These are phyloP conservation scores for Sporothrix pseudoabietina DNA, from an alignment of 2,329 filamentous ascomycete species.

Conservation along the genomic window DNA sequence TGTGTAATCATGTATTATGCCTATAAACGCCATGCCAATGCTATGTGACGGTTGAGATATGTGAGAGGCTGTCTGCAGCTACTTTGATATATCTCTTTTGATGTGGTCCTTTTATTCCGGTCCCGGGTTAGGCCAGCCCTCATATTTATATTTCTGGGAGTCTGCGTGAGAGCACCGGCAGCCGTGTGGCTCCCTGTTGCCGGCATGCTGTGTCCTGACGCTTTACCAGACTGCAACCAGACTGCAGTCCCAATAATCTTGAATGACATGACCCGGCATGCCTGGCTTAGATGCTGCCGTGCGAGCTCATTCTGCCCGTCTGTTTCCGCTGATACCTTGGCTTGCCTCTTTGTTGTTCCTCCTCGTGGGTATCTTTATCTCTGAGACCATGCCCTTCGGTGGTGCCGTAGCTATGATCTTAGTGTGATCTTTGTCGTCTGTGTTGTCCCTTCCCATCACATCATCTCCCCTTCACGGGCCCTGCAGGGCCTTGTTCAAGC, in stretches of 20 bases:
- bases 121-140: too few relatives aligned
- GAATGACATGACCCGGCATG: not conserved
- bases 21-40: not conserved
- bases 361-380: conserved; percentile 24
- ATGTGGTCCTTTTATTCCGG: not conserved
- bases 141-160: too few relatives aligned
- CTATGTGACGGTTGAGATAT: not conserved
- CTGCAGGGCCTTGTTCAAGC: conserved; percentile 51
- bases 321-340: conserved; percentile 18
- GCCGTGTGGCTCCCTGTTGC: too few relatives aligned
- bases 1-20: not conserved
- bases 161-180: too few relatives aligned
- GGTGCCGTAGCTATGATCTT: not conserved
- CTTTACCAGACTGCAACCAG: too few relatives aligned
- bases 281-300: not conserved
- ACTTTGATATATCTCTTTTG: not conserved
- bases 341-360: conserved; percentile 20
- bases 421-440: not conserved
- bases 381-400: not conserved
- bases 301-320: not conserved
- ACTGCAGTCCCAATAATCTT: too few relatives aligned
- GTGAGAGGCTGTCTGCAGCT: not conserved
- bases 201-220: too few relatives aligned
- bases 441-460: not conserved
- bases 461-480: not conserved